Evolutionary conservation across 2,329 filamentous ascomycete species (phyloP).

Genomic region (Pleurostoma richardsiae): DNA sequence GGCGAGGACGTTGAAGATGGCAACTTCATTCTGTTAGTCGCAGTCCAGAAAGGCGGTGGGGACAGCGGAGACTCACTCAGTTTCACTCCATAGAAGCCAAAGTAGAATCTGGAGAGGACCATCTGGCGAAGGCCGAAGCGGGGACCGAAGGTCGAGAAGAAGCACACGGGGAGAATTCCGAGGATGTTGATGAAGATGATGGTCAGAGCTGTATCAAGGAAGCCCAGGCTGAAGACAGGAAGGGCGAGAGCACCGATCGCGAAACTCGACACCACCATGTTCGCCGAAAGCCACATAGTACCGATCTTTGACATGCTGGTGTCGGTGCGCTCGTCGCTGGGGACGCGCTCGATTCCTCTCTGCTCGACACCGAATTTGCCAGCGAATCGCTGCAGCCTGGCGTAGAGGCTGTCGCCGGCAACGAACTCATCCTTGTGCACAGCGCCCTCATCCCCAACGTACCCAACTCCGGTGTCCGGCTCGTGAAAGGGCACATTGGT

Average conservation of each 20-base stretch:
- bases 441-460: constrained; percentile 13
- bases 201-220: constrained; percentile 65
- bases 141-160: constrained; percentile 74
- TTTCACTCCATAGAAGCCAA: constrained; percentile 67
- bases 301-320: constrained; percentile 61
- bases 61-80: constrained; percentile 42
- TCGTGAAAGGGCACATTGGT: neutral
- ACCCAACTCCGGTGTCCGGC: constrained; percentile 11
- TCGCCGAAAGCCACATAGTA: constrained; percentile 74
- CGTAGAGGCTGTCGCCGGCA: constrained; percentile 15
- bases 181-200: constrained; percentile 73
- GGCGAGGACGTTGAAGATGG: constrained; percentile 64
- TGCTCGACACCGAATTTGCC: constrained; percentile 65
- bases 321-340: constrained; percentile 63
- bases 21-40: constrained; percentile 36
- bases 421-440: constrained; percentile 13
- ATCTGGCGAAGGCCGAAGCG: constrained; percentile 72
- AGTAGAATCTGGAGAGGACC: constrained; percentile 74
- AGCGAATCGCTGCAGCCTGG: constrained; percentile 54
- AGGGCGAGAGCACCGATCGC: constrained; percentile 68
- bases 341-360: constrained; percentile 71
- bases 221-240: constrained; percentile 66
- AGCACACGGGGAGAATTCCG: constrained; percentile 67
- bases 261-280: constrained; percentile 73
- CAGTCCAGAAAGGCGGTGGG: neutral